Evolutionary conservation across 768 basidiomycete species (phyloP).

Genomic region (Boletus rubescentipes): DNA sequence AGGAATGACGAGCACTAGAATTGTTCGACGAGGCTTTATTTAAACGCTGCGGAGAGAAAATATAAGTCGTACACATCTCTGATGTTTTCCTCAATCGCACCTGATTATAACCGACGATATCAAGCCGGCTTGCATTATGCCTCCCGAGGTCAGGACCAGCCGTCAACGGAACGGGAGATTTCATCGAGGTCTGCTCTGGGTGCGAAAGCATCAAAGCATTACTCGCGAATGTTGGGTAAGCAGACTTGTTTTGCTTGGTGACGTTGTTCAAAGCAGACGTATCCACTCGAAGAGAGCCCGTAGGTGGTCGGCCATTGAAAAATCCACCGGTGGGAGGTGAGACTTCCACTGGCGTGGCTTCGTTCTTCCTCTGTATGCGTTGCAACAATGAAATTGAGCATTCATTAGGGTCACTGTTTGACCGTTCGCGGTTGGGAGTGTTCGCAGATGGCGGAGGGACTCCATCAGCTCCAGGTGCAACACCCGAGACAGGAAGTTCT

Average conservation of each 20-base stretch:
- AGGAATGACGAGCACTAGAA: slow-evolving; percentile 67
- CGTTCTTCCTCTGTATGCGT: slow-evolving; percentile 69
- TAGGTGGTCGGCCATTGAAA: slow-evolving; percentile 63
- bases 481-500: slow-evolving; percentile 68
- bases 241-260: slow-evolving; percentile 79
- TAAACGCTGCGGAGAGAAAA: slow-evolving; percentile 38
- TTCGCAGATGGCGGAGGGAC: slow-evolving; percentile 50
- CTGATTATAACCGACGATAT: slow-evolving; percentile 72
- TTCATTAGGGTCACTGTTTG: slow-evolving; percentile 80
- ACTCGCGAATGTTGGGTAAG: slow-evolving; percentile 62
- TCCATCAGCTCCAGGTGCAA: slow-evolving; percentile 52
- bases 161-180: slow-evolving; percentile 79
- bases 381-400: slow-evolving; percentile 70
- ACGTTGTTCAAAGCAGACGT: slow-evolving; percentile 62
- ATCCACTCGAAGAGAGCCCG: slow-evolving; percentile 71
- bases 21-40: slow-evolving; percentile 48
- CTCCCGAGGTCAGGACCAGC: slow-evolving; percentile 85
- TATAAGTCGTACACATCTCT: slow-evolving; percentile 5
- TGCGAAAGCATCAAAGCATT: slow-evolving; percentile 50
- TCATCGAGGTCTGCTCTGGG: slow-evolving; percentile 56
- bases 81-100: slow-evolving; percentile 38
- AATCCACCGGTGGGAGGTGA: slow-evolving; percentile 42
- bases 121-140: slow-evolving; percentile 66
- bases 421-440: slow-evolving; percentile 63
- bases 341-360: slow-evolving; percentile 58